Evolutionary conservation across 2,329 filamentous ascomycete genomes (phyloP), one percentile per base, ranked within the genome.

Genomic region (Stagonosporopsis rhizophila): DNA sequence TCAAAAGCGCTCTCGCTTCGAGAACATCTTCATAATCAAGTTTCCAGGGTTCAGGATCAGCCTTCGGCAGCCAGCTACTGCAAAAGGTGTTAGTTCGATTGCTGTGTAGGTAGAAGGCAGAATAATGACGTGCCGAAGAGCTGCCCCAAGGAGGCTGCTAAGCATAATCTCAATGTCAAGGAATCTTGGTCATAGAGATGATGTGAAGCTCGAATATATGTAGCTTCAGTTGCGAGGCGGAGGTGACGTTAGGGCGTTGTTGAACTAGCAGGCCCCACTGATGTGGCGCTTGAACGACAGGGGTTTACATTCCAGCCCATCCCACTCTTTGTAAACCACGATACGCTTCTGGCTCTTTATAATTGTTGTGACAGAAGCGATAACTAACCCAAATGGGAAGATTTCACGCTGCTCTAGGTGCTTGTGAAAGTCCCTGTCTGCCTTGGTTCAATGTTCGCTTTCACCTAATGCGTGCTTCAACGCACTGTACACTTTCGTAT

Each of bases 21-120:
- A 62, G 59, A 3, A 74, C 62, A 40, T 71, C 66, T 14, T 60
- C 51, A 49, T 71, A 72, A 22, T 39, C 32, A 14, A 52, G 44
- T n/a, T 34, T 23, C 48, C 47, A 57, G 11, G 44, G 48, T 44
- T 39, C 39, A 44, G 23, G 19, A 0, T 42, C 20, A 19, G n/a
- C 20, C 22, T 28, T 15, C 3, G 19, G 28, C 11, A 42, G 22
- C 41, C 23, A 35, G 37, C 28, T 44, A 30, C 28, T 42, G 30
- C 42, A 12, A 14, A 32, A 22, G 22, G 23, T 9, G 23, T 23
- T 45, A 32, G 19, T 25, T n/a, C 23, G 28, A 34, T 4, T 11
- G 19, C 14, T 9, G 12, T 15, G 42, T 23, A 22, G 11, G 42
- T 23, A 1, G 28, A 6, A 23, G 35, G 19, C 42, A 45, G 3